Conservation (phyloP, 331 rosid species). For the Pyrus hybrid region DNA sequence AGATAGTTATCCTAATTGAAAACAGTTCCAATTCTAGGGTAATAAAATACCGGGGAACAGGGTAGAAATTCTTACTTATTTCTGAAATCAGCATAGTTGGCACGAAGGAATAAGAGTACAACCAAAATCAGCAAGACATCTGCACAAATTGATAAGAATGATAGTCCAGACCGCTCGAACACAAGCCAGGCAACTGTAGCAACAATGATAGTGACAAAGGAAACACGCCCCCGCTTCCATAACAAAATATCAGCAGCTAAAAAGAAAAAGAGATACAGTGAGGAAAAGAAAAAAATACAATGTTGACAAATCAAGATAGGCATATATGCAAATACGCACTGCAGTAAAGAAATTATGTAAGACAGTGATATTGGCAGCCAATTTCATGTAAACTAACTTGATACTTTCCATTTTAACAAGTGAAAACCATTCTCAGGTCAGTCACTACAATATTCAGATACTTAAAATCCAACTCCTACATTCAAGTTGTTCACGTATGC, state of each 20-base stretch:
- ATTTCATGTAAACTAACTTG: no score
- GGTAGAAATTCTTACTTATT: conserved; percentile 43
- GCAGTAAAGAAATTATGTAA: no score
- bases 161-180: conserved; percentile 54
- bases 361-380: no score
- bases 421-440: not conserved
- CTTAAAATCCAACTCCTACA: not conserved
- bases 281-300: not conserved
- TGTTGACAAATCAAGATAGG: not conserved
- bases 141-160: conserved; percentile 72
- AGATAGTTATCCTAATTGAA: not conserved
- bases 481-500: not conserved
- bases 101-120: conserved; percentile 50
- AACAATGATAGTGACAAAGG: conserved; percentile 54
- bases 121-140: conserved; percentile 86
- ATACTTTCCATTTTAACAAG: not conserved
- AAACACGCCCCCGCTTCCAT: conserved; percentile 66
- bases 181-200: conserved; percentile 74
- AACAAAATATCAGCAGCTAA: conserved; percentile 73
- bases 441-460: not conserved
- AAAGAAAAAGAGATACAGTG: conserved; percentile 5
- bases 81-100: conserved; percentile 67
- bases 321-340: not conserved
- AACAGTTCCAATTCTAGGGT: conserved; percentile 10
- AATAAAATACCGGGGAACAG: not conserved